Conservation (phyloP, 257 asterid species). For the Cruciata laevipes region DNA sequence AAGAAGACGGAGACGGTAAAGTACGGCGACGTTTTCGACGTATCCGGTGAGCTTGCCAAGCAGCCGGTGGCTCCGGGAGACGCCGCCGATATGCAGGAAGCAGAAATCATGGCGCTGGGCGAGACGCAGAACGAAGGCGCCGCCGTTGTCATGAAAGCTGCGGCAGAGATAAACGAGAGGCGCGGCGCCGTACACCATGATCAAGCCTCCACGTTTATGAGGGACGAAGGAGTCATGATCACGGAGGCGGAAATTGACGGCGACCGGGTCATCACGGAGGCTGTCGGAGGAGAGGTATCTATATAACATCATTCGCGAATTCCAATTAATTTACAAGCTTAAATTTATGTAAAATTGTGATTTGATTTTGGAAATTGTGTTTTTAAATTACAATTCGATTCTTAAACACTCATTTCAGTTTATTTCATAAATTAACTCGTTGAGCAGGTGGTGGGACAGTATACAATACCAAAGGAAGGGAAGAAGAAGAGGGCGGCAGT, state of each 20-base stretch:
- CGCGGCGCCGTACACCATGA: slow-evolving; percentile 35
- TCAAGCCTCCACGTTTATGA: slow-evolving; percentile 25
- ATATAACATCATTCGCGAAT: no score
- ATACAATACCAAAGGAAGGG: slow-evolving; percentile 5
- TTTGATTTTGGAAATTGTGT: no score
- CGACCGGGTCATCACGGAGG: slow-evolving; percentile 39
- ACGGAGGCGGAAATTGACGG: slow-evolving; percentile 42
- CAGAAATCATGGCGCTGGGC: slow-evolving; percentile 41
- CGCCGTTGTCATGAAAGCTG: slow-evolving; percentile 52
- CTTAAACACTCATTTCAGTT: no score
- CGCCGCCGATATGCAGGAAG: slow-evolving; percentile 56
- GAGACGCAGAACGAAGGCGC: slow-evolving; percentile 43
- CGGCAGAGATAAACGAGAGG: slow-evolving; percentile 41
- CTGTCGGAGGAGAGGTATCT: slow-evolving; percentile 62
- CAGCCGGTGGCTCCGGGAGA: slow-evolving; percentile 54
- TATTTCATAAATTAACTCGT: not conserved
- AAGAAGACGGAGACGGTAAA: slow-evolving; percentile 27
- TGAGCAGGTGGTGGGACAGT: slow-evolving; percentile 11
- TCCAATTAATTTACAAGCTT: no score
- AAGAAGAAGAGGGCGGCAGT: not conserved
- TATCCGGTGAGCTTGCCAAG: slow-evolving; percentile 49
- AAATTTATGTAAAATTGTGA: no score
- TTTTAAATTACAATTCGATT: no score
- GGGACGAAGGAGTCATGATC: slow-evolving; percentile 40
- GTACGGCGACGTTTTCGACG: slow-evolving; percentile 59